These are phyloP conservation scores for Candida glaebosa DNA, from an alignment of 805 yeast species.

Conservation along the genomic window DNA sequence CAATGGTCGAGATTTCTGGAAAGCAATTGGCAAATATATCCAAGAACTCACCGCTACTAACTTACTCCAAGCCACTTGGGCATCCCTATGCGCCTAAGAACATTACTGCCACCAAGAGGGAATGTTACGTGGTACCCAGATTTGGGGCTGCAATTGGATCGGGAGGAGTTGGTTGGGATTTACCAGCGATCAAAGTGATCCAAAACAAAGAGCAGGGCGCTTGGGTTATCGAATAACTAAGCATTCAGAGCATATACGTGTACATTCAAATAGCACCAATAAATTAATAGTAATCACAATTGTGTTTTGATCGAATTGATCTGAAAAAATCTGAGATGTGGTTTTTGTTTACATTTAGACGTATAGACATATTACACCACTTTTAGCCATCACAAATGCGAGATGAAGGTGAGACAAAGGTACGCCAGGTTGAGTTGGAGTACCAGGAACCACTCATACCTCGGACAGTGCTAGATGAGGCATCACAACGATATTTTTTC, in stretches of 20 bases:
- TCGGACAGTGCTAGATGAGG: slow-evolving; percentile 60
- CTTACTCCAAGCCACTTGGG: slow-evolving; percentile 89
- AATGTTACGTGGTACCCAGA: slow-evolving; percentile 87
- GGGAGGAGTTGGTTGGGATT: slow-evolving; percentile 90
- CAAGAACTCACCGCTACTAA: slow-evolving; percentile 63
- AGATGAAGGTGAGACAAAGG: background rate
- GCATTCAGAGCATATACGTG: no score
- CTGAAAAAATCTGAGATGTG: slow-evolving; percentile 3
- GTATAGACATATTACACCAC: background rate
- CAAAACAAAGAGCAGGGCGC: slow-evolving; percentile 65
- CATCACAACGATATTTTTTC: slow-evolving; percentile 70
- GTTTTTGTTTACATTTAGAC: slow-evolving; percentile 2
- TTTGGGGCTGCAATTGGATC: slow-evolving; percentile 80
- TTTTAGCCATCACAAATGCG: slow-evolving; percentile 2
- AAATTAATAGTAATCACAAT: no score
- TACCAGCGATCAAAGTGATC: slow-evolving; percentile 70
- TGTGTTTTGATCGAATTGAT: background rate
- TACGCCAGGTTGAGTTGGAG: background rate
- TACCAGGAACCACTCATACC: slow-evolving; percentile 48
- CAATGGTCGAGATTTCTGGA: slow-evolving; percentile 72
- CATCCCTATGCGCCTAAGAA: slow-evolving; percentile 83
- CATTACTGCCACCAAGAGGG: slow-evolving; percentile 63
- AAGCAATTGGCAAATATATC: slow-evolving; percentile 77
- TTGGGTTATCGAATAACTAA: slow-evolving; percentile 49
- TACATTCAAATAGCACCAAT: no score